Conservation (phyloP, 1,284 basidiomycete species). For the Somion occarium region DNA sequence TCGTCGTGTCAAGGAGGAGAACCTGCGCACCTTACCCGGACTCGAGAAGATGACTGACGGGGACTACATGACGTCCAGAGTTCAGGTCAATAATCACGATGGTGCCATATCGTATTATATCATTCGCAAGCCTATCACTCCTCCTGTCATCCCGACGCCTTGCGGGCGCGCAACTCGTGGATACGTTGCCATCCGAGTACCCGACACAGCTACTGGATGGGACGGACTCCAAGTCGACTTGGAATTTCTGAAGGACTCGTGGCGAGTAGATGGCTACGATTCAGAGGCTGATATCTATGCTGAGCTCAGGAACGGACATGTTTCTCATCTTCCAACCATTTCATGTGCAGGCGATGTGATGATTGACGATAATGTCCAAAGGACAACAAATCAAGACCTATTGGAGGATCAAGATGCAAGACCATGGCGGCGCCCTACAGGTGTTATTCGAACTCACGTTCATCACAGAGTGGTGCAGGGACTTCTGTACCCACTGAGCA, state of each 20-base stretch:
- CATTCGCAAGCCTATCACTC: conserved; percentile 10
- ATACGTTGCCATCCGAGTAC: not conserved
- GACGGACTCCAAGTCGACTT: too few species aligned
- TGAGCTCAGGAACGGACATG: not conserved
- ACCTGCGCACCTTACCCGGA: not conserved
- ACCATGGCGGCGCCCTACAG: not conserved
- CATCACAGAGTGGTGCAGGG: conserved; percentile 13
- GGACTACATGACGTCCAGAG: not conserved
- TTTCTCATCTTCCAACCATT: not conserved
- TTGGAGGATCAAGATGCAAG: not conserved
- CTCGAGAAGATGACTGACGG: not conserved
- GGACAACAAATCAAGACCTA: not conserved
- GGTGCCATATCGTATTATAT: not conserved
- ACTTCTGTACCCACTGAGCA: conserved; percentile 7
- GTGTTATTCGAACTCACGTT: not conserved
- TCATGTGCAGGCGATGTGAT: not conserved
- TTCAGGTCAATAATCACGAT: not conserved
- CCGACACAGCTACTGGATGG: not conserved
- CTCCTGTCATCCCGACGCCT: not conserved
- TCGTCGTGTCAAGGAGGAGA: not conserved
- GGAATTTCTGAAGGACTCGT: not conserved
- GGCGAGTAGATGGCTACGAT: not conserved
- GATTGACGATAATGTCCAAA: not conserved
- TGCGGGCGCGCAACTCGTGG: not conserved
- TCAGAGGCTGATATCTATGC: not conserved